Evolutionary conservation across 768 basidiomycete genomes (phyloP), one percentile per base, ranked within the genome.

Genomic region (Tricholoma hemisulphureum): DNA sequence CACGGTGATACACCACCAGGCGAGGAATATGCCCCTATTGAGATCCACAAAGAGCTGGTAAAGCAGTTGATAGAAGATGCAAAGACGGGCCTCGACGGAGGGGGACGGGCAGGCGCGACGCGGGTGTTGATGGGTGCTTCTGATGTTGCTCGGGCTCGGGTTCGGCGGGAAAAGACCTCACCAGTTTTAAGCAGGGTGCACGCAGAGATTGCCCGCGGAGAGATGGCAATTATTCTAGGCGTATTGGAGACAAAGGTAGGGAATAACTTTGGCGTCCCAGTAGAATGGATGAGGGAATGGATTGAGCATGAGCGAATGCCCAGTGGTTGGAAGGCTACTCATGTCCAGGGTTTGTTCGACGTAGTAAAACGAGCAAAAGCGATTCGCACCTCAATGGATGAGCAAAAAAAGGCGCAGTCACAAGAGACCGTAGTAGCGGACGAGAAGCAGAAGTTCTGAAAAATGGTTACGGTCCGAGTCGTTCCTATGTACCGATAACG

Each of bases 131-230:
- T 78, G 37, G 70, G 74, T 53, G 70, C 67, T 13, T 60, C 65
- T 20, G 78, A 79, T 57, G 73, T 86, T 16, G 83, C 80, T 1
- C 71, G 75, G 23, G 76, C 80, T 9, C 75, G 86, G 1, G 68
- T 83, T 4, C 73, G 81, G 52, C 71, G 85, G 18, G 84, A 87
- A 58, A 72, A 68, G 10, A 67, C 71, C 37, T 79, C 68, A 6
- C 63, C 65, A 4, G 72, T 74, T 0, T 65, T 87, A 23, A 77
- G 79, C 52, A 50, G 63, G 2, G 45, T 83, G 2, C 83, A 83
- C 59, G 75, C 78, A 1, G 83, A 85, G 68, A 79, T 87, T 52
- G 86, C 86, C 2, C 77, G 84, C 2, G 86, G 85, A n/a, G 86
- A 88, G 70, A 83, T 87, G 75, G 83, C 81, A 0, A 79, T 87